Conservation (phyloP, 441 rosid species). For the Erodium trifolium region DNA sequence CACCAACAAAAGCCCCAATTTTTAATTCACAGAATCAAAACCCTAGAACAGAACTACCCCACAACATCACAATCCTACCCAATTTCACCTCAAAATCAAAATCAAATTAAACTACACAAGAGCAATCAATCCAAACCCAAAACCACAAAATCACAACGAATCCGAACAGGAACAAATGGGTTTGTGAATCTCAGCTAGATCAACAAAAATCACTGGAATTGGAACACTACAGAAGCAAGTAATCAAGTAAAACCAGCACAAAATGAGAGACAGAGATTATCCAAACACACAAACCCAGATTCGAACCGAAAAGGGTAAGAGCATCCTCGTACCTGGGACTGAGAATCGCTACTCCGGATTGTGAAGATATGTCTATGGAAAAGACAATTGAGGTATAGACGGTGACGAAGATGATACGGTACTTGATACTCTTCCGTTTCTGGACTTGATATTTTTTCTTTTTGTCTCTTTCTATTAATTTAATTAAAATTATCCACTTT, state of each 20-base stretch:
- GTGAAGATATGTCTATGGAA: neutral
- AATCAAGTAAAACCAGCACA: neutral
- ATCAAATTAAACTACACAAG: neutral
- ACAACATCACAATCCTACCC: neutral
- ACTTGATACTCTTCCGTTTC: neutral
- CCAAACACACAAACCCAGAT: neutral
- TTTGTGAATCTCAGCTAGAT: neutral
- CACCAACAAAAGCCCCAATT: neutral
- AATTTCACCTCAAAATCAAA: slow-evolving; percentile 3
- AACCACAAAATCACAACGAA: neutral
- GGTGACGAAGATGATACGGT: neutral
- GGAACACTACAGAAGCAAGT: neutral
- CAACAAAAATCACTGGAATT: neutral
- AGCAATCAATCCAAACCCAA: neutral
- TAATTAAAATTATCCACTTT: too few species aligned
- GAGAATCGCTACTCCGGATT: neutral
- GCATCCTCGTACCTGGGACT: slow-evolving; percentile 2
- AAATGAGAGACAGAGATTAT: neutral
- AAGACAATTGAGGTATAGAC: neutral
- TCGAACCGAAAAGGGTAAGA: neutral
- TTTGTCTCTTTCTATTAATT: neutral
- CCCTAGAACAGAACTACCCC: neutral
- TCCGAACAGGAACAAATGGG: neutral
- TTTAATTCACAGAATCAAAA: neutral
- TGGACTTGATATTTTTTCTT: neutral